phyloP scores from a whole-genome alignment of 2,329 filamentous ascomycete genomes.

The Cyclaneusma minus region DNA sequence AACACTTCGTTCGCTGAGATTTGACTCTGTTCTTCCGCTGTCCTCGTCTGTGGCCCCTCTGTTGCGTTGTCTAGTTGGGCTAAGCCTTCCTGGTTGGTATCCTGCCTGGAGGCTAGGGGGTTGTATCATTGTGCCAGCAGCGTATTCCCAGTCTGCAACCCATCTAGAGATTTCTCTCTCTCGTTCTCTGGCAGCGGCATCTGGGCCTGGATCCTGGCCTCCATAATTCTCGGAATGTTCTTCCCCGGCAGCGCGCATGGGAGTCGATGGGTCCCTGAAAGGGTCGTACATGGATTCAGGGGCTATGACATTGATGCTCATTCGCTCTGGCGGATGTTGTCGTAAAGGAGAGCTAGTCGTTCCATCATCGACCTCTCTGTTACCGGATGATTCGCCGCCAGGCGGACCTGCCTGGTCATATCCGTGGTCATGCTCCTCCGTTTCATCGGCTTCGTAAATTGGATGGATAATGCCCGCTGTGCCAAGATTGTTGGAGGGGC shows the following conservation, averaged over 20 bases:
- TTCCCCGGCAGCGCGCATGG: too few species aligned
- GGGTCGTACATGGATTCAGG: too few species aligned
- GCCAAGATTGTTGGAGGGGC: conserved; percentile 23
- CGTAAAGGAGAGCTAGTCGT: too few species aligned
- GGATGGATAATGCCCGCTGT: conserved; percentile 40
- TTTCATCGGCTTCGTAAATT: conserved; percentile 47
- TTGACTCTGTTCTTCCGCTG: conserved; percentile 17
- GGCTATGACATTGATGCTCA: too few species aligned
- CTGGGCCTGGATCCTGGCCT: conserved; percentile 2
- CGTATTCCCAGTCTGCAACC: conserved; percentile 21
- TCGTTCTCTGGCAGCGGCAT: conserved; percentile 10
- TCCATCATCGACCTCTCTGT: too few species aligned
- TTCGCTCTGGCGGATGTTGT: too few species aligned
- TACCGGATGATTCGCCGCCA: too few species aligned
- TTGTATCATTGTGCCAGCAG: conserved; percentile 13
- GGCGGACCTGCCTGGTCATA: conserved; percentile 4
- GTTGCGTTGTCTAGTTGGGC: conserved; percentile 12
- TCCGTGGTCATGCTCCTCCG: conserved; percentile 9
- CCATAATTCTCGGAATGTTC: conserved; percentile 3
- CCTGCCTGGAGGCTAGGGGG: conserved; percentile 14
- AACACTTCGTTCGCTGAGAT: conserved; percentile 17
- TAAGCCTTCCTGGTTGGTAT: conserved; percentile 15
- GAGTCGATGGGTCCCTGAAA: too few species aligned
- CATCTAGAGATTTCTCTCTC: conserved; percentile 19
- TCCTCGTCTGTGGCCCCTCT: conserved; percentile 15